A percentile compares a stretch with the other conserved stretches of the same genome.
These are phyloP conservation scores for Zasmidium citrigriseum DNA, from an alignment of 2,329 filamentous ascomycete species.

Conservation along the genomic window DNA sequence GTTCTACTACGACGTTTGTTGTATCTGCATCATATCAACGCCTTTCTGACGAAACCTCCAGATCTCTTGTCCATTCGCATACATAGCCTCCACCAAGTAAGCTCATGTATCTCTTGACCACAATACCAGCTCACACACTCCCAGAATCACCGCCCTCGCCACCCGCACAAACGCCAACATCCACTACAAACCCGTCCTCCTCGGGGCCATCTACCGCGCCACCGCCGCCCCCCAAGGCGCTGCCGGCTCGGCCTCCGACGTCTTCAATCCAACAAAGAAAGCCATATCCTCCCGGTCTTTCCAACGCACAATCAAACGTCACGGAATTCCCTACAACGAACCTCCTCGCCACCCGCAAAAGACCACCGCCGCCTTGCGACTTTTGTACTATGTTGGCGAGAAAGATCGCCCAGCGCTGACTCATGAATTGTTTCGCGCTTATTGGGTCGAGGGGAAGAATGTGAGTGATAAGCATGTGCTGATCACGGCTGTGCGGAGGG, in stretches of 20 bases:
- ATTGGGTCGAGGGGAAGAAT: slow-evolving; percentile 23
- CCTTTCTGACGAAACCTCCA: background rate
- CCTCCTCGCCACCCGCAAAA: slow-evolving; percentile 25
- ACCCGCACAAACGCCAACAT: slow-evolving; percentile 19
- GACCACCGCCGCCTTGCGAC: slow-evolving; percentile 22
- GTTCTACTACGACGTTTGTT: slow-evolving; percentile 25
- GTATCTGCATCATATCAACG: background rate
- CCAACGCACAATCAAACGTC: slow-evolving; percentile 17
- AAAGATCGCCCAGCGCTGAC: slow-evolving; percentile 16
- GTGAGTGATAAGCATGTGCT: slow-evolving; percentile 15
- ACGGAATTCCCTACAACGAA: slow-evolving; percentile 19
- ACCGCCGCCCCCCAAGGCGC: slow-evolving; percentile 27
- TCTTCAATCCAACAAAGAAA: slow-evolving; percentile 28
- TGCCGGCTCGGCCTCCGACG: slow-evolving; percentile 25
- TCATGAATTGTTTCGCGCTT: slow-evolving; percentile 20
- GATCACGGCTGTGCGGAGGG: slow-evolving; percentile 13
- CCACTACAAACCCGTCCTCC: slow-evolving; percentile 24
- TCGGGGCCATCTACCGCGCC: slow-evolving; percentile 27
- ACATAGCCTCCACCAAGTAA: slow-evolving; percentile 26
- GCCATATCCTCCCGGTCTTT: slow-evolving; percentile 21
- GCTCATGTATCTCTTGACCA: background rate
- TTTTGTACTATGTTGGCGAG: slow-evolving; percentile 19
- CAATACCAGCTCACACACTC: background rate
- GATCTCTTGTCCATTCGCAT: slow-evolving; percentile 26
- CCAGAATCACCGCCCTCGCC: slow-evolving; percentile 23